Conservation (phyloP, 2,329 filamentous ascomycete genomes). For the Nakataea oryzae region DNA sequence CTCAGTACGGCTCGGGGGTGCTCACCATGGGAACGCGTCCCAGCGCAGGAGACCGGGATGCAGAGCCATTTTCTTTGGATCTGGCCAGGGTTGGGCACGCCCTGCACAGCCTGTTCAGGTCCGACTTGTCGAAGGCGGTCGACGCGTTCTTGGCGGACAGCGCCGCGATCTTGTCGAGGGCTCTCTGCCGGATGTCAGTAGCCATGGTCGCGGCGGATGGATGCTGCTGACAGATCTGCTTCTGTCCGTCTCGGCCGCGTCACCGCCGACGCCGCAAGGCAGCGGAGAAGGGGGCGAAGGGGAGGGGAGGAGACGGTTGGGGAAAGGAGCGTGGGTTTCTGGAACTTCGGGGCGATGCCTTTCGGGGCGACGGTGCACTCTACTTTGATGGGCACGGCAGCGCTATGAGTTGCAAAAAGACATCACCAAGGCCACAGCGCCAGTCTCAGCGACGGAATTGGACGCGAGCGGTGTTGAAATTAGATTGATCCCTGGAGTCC, state of each 20-base stretch:
- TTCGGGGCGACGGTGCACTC: not conserved
- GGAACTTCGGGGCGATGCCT: not conserved
- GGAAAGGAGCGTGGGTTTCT: not conserved
- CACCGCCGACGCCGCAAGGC: not conserved
- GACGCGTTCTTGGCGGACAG: conserved; percentile 46
- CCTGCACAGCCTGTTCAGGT: conserved; percentile 51
- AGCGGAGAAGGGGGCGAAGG: not conserved
- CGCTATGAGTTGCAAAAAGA: not conserved
- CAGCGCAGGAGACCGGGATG: conserved; percentile 29
- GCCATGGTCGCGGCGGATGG: conserved; percentile 9
- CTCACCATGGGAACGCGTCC: conserved; percentile 52
- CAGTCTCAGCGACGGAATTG: not conserved
- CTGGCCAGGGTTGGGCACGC: conserved; percentile 40
- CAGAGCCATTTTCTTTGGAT: conserved; percentile 38
- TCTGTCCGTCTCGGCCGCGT: not conserved
- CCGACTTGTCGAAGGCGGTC: conserved; percentile 48
- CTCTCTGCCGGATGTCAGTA: conserved; percentile 49
- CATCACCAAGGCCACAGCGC: not conserved
- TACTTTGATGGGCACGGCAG: not conserved
- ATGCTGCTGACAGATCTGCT: not conserved
- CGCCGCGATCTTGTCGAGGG: conserved; percentile 54
- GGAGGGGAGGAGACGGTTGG: too few species aligned
- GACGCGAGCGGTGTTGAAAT: not conserved
- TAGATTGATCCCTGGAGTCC: not conserved
- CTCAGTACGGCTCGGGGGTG: not conserved